A percentile compares a stretch with the other conserved stretches of the same genome.
These are phyloP conservation scores for Suillus bovinus DNA, from an alignment of 768 basidiomycete species.

Conservation along the genomic window DNA sequence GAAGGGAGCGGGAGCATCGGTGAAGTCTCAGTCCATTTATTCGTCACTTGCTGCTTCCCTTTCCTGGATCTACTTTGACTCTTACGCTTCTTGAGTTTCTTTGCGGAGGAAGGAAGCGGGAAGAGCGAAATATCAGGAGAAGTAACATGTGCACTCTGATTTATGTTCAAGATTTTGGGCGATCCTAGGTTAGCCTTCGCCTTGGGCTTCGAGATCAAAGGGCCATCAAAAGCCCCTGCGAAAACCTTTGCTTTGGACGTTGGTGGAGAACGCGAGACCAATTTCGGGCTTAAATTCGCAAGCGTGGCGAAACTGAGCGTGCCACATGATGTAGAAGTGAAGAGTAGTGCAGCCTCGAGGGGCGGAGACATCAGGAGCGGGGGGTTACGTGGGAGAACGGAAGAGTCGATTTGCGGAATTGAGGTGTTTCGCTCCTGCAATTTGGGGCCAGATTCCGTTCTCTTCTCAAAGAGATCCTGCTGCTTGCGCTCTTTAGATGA, in stretches of 20 bases:
- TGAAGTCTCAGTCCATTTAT: not conserved
- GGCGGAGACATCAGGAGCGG: conserved; percentile 56
- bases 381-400: conserved; percentile 55
- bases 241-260: not conserved
- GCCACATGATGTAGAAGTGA: conserved; percentile 33
- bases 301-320: conserved; percentile 16
- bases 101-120: conserved; percentile 18
- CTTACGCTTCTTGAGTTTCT: conserved; percentile 10
- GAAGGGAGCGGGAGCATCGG: conserved; percentile 26
- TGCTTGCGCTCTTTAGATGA: conserved; percentile 18
- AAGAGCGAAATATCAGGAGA: conserved; percentile 21
- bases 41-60: not conserved
- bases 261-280: not conserved
- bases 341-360: conserved; percentile 56
- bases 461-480: conserved; percentile 11
- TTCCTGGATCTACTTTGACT: conserved; percentile 7
- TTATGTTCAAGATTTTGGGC: not conserved
- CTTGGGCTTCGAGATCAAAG: not conserved
- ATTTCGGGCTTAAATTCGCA: not conserved
- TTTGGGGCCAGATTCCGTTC: not conserved
- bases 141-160: not conserved
- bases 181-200: not conserved
- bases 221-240: not conserved
- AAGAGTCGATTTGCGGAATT: conserved; percentile 32
- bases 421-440: conserved; percentile 15